These are phyloP conservation scores for Sugiyamaella castrensis DNA, from an alignment of 1,139 yeast species.

Conservation along the genomic window DNA sequence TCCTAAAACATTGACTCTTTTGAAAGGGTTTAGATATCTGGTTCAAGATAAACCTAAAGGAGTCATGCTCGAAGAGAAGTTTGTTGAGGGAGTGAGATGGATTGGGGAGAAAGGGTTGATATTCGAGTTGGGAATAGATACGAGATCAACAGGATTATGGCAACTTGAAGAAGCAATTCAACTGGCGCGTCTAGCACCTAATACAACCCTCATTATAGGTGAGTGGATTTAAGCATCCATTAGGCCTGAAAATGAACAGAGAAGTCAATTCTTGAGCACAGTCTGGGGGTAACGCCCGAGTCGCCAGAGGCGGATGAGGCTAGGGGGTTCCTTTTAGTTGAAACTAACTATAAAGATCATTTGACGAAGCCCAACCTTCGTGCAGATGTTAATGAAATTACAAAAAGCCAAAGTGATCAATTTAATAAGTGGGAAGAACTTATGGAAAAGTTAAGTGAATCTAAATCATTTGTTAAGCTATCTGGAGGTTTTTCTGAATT, in stretches of 20 bases:
- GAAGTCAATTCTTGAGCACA: no score
- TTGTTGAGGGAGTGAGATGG: constrained; percentile 38
- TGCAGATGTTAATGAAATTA: not conserved
- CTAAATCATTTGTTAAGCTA: constrained; percentile 40
- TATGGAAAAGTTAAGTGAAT: constrained; percentile 28
- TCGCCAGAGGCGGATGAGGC: no score
- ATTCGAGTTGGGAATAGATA: constrained; percentile 46
- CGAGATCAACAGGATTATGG: constrained; percentile 41
- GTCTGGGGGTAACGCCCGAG: no score
- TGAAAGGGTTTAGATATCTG: constrained; percentile 44
- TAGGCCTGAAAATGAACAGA: no score
- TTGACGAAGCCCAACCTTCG: constrained; percentile 41
- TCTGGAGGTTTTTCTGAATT: constrained; percentile 46
- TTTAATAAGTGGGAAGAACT: constrained; percentile 29
- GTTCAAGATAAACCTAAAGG: constrained; percentile 43
- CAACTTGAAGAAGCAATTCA: constrained; percentile 40
- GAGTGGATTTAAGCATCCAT: no score
- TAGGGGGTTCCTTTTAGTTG: not conserved
- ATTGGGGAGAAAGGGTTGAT: constrained; percentile 29
- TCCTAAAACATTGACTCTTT: constrained; percentile 16
- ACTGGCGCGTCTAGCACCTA: constrained; percentile 26
- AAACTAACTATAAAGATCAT: constrained; percentile 33
- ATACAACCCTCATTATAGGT: constrained; percentile 33
- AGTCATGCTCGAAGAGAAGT: constrained; percentile 33
- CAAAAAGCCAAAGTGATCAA: constrained; percentile 1